Base-by-base conservation (phyloP, 306 rosid genomes). In the Vigna hirtella region DNA sequence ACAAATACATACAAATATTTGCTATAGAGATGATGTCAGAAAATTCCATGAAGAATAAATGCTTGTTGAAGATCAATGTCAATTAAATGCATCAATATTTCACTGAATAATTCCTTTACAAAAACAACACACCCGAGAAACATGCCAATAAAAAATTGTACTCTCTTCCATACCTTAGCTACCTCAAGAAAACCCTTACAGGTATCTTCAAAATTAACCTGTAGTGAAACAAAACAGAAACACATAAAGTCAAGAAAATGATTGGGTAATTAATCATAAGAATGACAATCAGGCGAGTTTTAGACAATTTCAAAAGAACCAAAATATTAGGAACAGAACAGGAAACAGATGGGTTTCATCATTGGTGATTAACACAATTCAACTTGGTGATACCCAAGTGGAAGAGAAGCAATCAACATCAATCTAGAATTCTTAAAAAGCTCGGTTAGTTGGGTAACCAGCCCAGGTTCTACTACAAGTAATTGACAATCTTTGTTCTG, bases 121-220 rank as follows among this genome's bases (percentile, higher is more conserved):
- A 17, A 77, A 77, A 42, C 45, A 67, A 40, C 30, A 48, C 26
- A 14, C 12, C 0, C 47, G 8, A 28, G 8, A 68, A 55, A 58
- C 9, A 12, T 28, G 66, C 55, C 16, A 56, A 6, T 45, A 40
- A 63, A 56, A 36, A 59, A 26, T 47, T 51, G 50, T 38, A 63
- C 63, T 43, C 48, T 36, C 64, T 72, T 10, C 7, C 69, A 73
- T 88, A 95, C 99, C 98, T 95, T 93, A 9, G 99, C 98, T 85
- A 95, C 96, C 79, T 95, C 99, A 22, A 95, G 90, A 84, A 93
- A 95, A 40, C 99, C 99, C 80, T 95, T 95, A 89, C 98, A 91
- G 49, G 98, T 93, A 73, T 95, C 98, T 91, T 93, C 99, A 85
- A 95, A 95, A 81, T 95, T 92, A 76, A 95, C 97, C 98, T 95